Percentiles rank a stretch among this genome's conserved stretches.
phyloP scores from a whole-genome alignment of 2,329 filamentous ascomycete species.

The Fusarium mundagurra region DNA sequence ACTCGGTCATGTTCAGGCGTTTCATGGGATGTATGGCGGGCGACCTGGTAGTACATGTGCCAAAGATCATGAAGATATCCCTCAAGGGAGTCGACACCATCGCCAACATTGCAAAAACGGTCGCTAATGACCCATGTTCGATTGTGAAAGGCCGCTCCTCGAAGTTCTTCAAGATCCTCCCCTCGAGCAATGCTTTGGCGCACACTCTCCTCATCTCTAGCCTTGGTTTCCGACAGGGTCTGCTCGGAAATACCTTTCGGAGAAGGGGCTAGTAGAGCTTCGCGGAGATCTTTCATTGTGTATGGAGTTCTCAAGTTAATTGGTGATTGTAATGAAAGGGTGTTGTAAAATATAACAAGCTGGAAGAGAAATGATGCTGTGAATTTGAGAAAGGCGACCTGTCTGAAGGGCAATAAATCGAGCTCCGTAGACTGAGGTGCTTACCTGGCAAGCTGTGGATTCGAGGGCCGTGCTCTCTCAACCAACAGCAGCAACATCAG shows the following conservation, averaged over 20 bases:
- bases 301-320: too few relatives aligned
- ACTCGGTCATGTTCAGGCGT: neutral
- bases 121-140: neutral
- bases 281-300: neutral
- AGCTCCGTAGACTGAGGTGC: neutral
- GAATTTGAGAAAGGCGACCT: neutral
- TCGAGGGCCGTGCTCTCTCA: neutral
- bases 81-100: neutral
- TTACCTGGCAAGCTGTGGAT: neutral
- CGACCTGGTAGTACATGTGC: neutral
- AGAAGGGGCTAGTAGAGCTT: neutral
- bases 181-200: neutral
- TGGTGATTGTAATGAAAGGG: neutral
- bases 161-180: neutral
- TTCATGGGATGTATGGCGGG: neutral
- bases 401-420: neutral
- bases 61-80: neutral
- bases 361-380: neutral
- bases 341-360: neutral
- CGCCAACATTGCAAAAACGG: neutral
- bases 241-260: neutral
- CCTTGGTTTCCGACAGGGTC: neutral
- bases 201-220: neutral
- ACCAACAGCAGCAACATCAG: neutral
- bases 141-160: neutral